phyloP scores from a whole-genome alignment of 2,329 filamentous ascomycete species.

The Beauveria scarabaeidicola region DNA sequence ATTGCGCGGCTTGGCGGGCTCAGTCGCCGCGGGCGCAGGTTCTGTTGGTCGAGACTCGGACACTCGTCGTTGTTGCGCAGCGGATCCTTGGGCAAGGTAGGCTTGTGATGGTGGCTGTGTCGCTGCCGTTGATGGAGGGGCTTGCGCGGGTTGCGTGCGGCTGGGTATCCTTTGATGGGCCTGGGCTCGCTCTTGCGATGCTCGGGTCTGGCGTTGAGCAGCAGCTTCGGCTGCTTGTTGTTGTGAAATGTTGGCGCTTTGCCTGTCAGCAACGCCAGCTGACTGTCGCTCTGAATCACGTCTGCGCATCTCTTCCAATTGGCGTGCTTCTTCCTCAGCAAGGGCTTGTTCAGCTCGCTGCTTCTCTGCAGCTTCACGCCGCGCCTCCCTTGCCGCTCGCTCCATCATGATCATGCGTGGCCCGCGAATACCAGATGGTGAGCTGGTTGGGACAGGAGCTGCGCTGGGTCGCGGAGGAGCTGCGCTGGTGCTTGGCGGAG shows the following conservation, averaged over 20 bases:
- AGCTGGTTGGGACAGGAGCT: slow-evolving; percentile 43
- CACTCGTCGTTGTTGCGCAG: slow-evolving; percentile 13
- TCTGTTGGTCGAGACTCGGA: slow-evolving; percentile 15
- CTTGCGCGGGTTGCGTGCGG: slow-evolving; percentile 9
- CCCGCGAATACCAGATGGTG: slow-evolving; percentile 63
- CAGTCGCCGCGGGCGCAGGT: slow-evolving; percentile 12
- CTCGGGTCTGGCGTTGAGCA: slow-evolving; percentile 14
- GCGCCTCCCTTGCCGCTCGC: slow-evolving; percentile 66
- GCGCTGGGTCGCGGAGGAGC: slow-evolving; percentile 36
- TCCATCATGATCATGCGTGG: slow-evolving; percentile 90
- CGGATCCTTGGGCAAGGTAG: slow-evolving; percentile 11
- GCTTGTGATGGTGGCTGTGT: slow-evolving; percentile 8
- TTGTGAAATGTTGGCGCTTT: slow-evolving; percentile 22
- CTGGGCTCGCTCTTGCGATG: slow-evolving; percentile 3
- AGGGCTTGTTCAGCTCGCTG: slow-evolving; percentile 43
- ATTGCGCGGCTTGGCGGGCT: slow-evolving; percentile 43
- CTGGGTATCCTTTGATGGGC: slow-evolving; percentile 5
- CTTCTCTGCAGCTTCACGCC: slow-evolving; percentile 59
- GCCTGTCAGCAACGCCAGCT: slow-evolving; percentile 37
- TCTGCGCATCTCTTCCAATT: slow-evolving; percentile 47
- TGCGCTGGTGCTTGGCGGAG: slow-evolving; percentile 20
- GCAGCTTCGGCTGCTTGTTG: slow-evolving; percentile 25
- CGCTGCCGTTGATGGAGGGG: not conserved
- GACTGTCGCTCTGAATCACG: slow-evolving; percentile 53
- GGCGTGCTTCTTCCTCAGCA: slow-evolving; percentile 47